Conservation (phyloP, 148 eudicot species). For the Bassia scoparia region DNA sequence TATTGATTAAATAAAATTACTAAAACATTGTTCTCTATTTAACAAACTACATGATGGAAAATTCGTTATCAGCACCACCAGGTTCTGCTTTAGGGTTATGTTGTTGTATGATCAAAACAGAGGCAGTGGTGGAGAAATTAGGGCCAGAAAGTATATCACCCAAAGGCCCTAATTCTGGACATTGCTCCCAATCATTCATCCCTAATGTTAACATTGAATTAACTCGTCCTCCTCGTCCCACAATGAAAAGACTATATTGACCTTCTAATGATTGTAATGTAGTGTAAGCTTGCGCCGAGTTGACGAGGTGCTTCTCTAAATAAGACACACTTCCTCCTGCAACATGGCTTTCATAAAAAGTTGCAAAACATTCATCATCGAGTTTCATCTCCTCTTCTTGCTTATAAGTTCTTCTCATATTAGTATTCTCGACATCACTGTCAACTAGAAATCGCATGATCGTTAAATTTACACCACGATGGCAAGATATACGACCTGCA, state of each 20-base stretch:
- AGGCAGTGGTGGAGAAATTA: constrained; percentile 60
- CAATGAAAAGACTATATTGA: constrained; percentile 70
- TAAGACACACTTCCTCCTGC: constrained; percentile 76
- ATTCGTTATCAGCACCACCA: constrained; percentile 72
- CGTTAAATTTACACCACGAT: constrained; percentile 73
- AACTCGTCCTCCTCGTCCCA: constrained; percentile 81
- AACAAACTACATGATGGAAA: constrained; percentile 51
- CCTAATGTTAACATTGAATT: constrained; percentile 78
- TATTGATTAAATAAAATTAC: neutral
- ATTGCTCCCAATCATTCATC: constrained; percentile 97
- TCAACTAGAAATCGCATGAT: constrained; percentile 73
- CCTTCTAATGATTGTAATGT: constrained; percentile 67
- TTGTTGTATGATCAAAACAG: constrained; percentile 80
- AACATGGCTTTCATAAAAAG: constrained; percentile 69
- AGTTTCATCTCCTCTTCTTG: constrained; percentile 84
- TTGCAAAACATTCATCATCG: constrained; percentile 80
- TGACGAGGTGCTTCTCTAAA: constrained; percentile 72
- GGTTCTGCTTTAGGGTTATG: constrained; percentile 63
- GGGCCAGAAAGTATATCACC: constrained; percentile 86
- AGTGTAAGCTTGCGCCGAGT: constrained; percentile 79
- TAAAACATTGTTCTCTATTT: neutral
- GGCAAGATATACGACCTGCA: constrained; percentile 66
- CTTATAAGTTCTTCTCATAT: constrained; percentile 17
- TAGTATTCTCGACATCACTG: constrained; percentile 39
- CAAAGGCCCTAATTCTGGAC: constrained; percentile 88